phyloP scores from a whole-genome alignment of 2,329 filamentous ascomycete genomes.

The Tolypocladium nubicola region DNA sequence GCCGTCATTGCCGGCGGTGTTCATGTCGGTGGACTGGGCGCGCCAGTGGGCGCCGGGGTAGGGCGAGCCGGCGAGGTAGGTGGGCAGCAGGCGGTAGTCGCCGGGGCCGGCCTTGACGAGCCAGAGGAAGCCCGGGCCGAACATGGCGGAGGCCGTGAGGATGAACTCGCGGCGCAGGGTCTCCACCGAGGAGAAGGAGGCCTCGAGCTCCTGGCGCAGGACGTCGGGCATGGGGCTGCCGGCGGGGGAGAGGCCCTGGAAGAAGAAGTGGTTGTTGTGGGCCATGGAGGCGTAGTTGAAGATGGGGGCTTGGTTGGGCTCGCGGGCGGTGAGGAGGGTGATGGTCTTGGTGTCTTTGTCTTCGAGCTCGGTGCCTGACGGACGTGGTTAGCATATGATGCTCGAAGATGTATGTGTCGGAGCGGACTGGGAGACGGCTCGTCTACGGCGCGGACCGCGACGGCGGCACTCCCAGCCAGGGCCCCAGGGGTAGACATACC shows the following conservation, averaged over 20 bases:
- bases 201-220: constrained; percentile 50
- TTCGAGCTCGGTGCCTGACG: constrained; percentile 52
- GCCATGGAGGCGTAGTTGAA: constrained; percentile 98
- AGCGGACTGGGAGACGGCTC: neutral
- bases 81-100: constrained; percentile 63
- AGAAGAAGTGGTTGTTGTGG: constrained; percentile 84
- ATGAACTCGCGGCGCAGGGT: constrained; percentile 73
- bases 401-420: neutral
- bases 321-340: constrained; percentile 64
- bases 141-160: constrained; percentile 77
- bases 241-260: constrained; percentile 39
- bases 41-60: constrained; percentile 80
- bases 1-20: constrained; percentile 39
- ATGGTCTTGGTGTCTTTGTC: constrained; percentile 54
- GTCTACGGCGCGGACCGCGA: neutral
- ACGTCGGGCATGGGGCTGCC: constrained; percentile 41
- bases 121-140: constrained; percentile 96
- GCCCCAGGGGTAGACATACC: constrained; percentile 40
- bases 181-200: constrained; percentile 71
- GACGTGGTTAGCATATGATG: neutral
- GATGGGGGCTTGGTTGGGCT: constrained; percentile 62
- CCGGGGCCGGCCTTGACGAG: constrained; percentile 52
- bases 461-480: neutral
- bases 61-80: constrained; percentile 85
- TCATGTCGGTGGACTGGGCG: constrained; percentile 58